Evolutionary conservation across 2,329 filamentous ascomycete genomes (phyloP), one percentile per base, ranked within the genome.

Genomic region (Davidsoniella neocaledoniae): DNA sequence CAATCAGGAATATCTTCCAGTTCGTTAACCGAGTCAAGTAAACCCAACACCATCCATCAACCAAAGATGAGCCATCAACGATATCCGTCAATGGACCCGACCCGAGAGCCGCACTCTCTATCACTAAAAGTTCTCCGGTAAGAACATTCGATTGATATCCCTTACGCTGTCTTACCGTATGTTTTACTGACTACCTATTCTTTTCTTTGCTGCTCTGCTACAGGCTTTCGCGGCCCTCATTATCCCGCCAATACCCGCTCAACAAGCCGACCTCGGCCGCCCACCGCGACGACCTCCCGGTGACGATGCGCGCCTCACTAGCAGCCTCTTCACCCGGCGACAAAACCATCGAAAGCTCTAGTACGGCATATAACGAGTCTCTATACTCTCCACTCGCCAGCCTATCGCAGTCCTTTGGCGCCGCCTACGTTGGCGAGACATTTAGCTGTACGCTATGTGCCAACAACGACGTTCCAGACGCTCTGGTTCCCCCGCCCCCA

Each of bases 381-480:
- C 47, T 53, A 10, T 53, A 50, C 38, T 49, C 51, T 4, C 51
- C 51, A n/a, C 46, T 53, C 19, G 36, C 48, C 43, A 50, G 47
- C 25, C 38, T 53, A 10, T 47, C 51, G 17, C 51, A 53, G 43
- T 83, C 86, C 0, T 96, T 98, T 63, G 90, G 88, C 42, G 90
- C 86, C 10, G 88, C 90, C 7, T 95, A 95, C 63, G 90, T 96
- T 17, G 91, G 91, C 58, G 88, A 96, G 68, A 86, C 82, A 0
- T 96, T 98, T 66, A 81, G 82, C 55, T 98, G 91, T 66, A 94
- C 90, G 1, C 73, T 96, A 19, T 94, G 88, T 66, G 88, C 85
- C n/a, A 95, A 94, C 68, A 90, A 95, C 62, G 90, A 96, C 66
- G 33, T 43, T 8, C 16, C 19, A 12, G 51, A 53, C 17, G 17